Evolutionary conservation across 73 alveolate species (phyloP), one percentile per base, ranked within the genome.

Genomic region (Tetrahymena thermophila): DNA sequence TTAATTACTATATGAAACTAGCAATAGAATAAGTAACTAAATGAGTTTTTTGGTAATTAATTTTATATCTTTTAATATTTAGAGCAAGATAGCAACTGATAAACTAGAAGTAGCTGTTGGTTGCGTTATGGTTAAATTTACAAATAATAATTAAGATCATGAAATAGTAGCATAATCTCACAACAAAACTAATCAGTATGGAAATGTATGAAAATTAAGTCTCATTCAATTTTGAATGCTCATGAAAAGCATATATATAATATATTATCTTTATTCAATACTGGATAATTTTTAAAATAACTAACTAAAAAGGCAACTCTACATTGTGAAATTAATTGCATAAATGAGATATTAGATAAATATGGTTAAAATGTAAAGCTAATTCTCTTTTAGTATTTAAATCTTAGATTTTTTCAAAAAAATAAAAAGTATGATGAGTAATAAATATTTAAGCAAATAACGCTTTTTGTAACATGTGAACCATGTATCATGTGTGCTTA

Each of bases 401-500:
- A 8, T 1, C 13, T 19, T 3, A 3, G 4, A 28, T 1, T 25
- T 0, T 71, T 71, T 71, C 0, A 28, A 71, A 71, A 71, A 1
- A 23, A 17, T 7, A 19, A 50, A 71, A 28, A 71, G 89, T 71
- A 71, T 71, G 89, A 71, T 71, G 89, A 71, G 13, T 1, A 71
- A 3, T 23, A n/a, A 19, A 31, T 71, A 23, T 71, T 71, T n/a
- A 71, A 71, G 23, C 37, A 71, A 28, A 71, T 71, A 71, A 96
- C 97, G 16, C 97, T 98, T 58, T 98, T 96, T 93, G 99, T 98
- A 55, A 97, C 99, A n/a, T 95, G 97, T 84, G 99, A 98, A 93
- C 99, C 99, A 28, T 98, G 99, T 84, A 96, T 98, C 43, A 98
- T 98, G 99, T 98, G 99, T 96, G 99, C 99, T 34, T 96, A 98